phyloP scores from a whole-genome alignment of 2,329 filamentous ascomycete genomes.

The Curvularia spicifera region DNA sequence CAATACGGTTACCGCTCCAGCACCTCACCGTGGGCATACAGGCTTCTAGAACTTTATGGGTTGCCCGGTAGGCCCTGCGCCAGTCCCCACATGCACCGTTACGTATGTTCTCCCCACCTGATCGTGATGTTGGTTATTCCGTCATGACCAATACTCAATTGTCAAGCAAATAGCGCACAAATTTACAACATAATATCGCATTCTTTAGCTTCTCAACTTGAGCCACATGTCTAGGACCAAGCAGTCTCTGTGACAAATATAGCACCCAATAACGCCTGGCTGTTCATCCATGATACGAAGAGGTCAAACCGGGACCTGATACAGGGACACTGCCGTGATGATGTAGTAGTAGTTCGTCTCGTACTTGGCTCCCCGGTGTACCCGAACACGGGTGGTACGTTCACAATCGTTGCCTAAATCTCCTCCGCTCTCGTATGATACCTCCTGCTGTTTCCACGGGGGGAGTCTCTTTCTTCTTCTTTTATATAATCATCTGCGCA shows the following conservation, averaged over 20 bases:
- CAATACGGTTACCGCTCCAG: background rate
- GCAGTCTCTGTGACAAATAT: conserved; percentile 4
- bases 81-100: conserved; percentile 15
- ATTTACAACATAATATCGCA: conserved; percentile 7
- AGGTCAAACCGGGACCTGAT: conserved; percentile 7
- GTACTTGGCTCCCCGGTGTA: background rate
- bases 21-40: background rate
- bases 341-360: conserved; percentile 8
- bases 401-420: conserved; percentile 5
- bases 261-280: conserved; percentile 38
- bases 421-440: background rate
- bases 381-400: conserved; percentile 8
- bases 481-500: conserved; percentile 90
- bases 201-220: conserved; percentile 12
- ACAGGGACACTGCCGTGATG: background rate
- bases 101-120: conserved; percentile 22
- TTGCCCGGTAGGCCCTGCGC: conserved; percentile 23
- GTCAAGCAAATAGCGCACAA: background rate
- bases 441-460: background rate
- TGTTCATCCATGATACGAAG: conserved; percentile 38
- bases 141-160: conserved; percentile 5
- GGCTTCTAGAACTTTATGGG: conserved; percentile 24
- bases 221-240: conserved; percentile 14
- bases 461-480: background rate
- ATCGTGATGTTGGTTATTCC: conserved; percentile 3